phyloP scores from a whole-genome alignment of 2,329 filamentous ascomycete species.

The Alternaria burnsii region DNA sequence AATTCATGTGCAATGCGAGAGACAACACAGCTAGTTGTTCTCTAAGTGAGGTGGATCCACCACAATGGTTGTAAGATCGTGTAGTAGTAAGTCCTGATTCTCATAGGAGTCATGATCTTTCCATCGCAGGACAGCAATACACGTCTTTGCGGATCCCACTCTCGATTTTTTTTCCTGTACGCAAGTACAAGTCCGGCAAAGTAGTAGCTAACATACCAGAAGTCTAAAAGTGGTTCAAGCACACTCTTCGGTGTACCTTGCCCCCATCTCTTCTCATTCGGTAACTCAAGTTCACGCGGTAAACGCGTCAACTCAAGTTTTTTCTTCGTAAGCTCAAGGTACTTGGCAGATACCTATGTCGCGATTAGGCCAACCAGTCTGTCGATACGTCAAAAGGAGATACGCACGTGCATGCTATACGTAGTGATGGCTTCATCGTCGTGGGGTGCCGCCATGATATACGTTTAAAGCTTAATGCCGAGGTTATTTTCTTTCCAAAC shows the following conservation, averaged over 20 bases:
- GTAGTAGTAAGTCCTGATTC: neutral
- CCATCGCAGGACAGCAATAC: neutral
- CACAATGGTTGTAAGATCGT: neutral
- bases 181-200: neutral
- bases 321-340: slow-evolving; percentile 71
- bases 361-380: neutral
- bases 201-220: slow-evolving; percentile 56
- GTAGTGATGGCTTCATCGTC: slow-evolving; percentile 36
- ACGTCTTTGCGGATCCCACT: neutral
- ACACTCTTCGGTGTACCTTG: slow-evolving; percentile 65
- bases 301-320: slow-evolving; percentile 73
- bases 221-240: slow-evolving; percentile 72
- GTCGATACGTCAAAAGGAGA: neutral
- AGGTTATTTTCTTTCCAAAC: neutral
- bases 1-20: neutral
- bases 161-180: neutral
- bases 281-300: slow-evolving; percentile 65
- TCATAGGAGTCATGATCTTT: neutral
- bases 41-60: neutral
- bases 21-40: neutral
- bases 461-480: neutral
- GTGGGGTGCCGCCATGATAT: slow-evolving; percentile 12
- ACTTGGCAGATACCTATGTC: slow-evolving; percentile 69
- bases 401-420: slow-evolving; percentile 48
- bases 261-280: slow-evolving; percentile 63